Evolutionary conservation across 163 green algal genomes (phyloP).

Genomic region (Scenedesmus sp.): DNA sequence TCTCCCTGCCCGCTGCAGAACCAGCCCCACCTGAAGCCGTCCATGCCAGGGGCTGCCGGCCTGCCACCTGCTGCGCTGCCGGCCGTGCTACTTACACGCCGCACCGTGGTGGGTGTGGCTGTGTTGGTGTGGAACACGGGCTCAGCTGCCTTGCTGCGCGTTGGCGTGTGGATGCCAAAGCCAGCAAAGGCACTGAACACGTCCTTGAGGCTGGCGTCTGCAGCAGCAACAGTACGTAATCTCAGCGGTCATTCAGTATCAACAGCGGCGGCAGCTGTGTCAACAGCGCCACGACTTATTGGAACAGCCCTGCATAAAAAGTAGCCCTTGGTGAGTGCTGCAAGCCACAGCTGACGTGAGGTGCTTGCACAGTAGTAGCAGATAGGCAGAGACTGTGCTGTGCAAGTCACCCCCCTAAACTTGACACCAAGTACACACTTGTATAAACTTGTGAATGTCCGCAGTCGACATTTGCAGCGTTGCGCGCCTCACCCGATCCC

Average conservation of each 20-base stretch:
- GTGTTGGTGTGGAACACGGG: constrained; percentile 38
- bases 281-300: not conserved
- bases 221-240: not conserved
- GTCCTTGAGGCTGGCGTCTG: constrained; percentile 48
- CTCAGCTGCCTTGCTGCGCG: constrained; percentile 1
- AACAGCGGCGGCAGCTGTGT: not conserved
- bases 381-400: not conserved
- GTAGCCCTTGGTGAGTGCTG: not conserved
- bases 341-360: not conserved
- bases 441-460: no score
- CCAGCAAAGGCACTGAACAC: constrained; percentile 62
- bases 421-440: no score
- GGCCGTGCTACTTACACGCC: constrained; percentile 15
- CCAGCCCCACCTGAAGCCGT: constrained; percentile 34
- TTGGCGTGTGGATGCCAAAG: constrained; percentile 57
- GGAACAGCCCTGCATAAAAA: not conserved
- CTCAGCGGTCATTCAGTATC: no score
- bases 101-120: constrained; percentile 8
- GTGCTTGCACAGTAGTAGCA: not conserved
- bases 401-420: no score
- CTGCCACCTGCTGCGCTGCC: not conserved
- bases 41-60: not conserved
- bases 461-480: no score
- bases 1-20: no score
- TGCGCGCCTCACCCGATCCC: not conserved